Evolutionary conservation across 2,329 filamentous ascomycete genomes (phyloP), one percentile per base, ranked within the genome.

Genomic region (Exophiala dermatitidis): DNA sequence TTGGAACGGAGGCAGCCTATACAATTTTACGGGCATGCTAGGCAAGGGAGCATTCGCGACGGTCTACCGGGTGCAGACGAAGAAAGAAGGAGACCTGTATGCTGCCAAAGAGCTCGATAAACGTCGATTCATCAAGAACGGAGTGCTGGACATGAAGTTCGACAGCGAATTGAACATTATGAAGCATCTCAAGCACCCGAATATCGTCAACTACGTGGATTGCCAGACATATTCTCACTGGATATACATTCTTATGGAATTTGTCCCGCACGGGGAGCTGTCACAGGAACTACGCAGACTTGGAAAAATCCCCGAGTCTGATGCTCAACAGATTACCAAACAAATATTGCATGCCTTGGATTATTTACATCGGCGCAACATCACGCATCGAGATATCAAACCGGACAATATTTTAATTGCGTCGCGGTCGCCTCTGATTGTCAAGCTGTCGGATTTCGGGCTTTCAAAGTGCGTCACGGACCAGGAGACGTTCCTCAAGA

Each of bases 131-230:
- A 88, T 95, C 75, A 95, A 95, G 72, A 93, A 95, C 63, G 90
- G 90, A 2, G 77, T 90, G 19, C 71, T 95, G 26, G 90, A 95
- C 64, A 85, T 90, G 61, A 95, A 94, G 68, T 86, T 97, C 9
- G 88, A 96, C 66, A 96, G 94, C 63, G 93, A 98, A 72, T 91
- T 98, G 85, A 86, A 83, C 60, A 97, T 98, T 63, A 97, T 98
- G 89, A 83, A 85, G 64, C 80, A 77, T 50, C 79, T 97, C 48
- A 76, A 84, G 50, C 93, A 98, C 73, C 80, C 83, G 2, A 91
- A 97, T 63, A 90, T 98, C 63, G 91, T 98, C 40, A 82, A 87
- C 59, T 98, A 93, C 66, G 82, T 94, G 51, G 90, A 95, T 63
- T 88, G 93, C 65, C 80, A 93, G 61, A 90, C 95, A 60, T 84